Evolutionary conservation across 1,284 basidiomycete genomes (phyloP), one percentile per base, ranked within the genome.

Genomic region (Phlebopus sp.): DNA sequence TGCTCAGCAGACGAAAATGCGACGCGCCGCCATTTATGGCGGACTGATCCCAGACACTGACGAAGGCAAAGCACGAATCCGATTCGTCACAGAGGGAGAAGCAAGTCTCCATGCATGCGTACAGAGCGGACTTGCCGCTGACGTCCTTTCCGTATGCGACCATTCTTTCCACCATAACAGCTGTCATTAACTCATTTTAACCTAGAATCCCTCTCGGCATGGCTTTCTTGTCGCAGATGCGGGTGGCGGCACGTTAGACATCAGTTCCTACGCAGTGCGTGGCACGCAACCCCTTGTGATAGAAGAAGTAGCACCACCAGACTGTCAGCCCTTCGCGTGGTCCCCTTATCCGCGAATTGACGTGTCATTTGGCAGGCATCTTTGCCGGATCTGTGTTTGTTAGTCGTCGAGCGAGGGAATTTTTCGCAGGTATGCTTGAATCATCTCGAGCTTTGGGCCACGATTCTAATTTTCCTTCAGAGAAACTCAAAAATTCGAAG

Each of bases 341-440:
- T 30, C 11, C 36, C 40, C 36, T 19, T 21, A 30, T 15, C 18
- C 11, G 35, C 37, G 32, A 11, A 15, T 34, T 56, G 47, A 44
- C 43, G 18, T 44, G 21, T 23, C 21, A 6, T 48, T 30, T 29
- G 35, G 25, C 52, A 86, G 82, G 84, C 64, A 77, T 87, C 34
- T 89, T 89, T 62, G 83, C 85, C 45, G 86, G 86, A 17, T 87
- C 86, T 5, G 83, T 89, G n/a, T 89, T 89, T 61, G 86, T 89
- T 37, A 86, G 83, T 60, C 72, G 84, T 45, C 68, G 86, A 41
- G 85, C 85, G 17, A 69, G 84, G 53, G 75, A 76, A 40, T 86
- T 87, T 58, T 69, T 89, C 18, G 80, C 81, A 68, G 81, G 84
- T 82, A 47, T 19, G 9, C 62, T 55, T 18, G 2, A 14, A 13